A percentile compares a stretch with the other conserved stretches of the same genome.
These are phyloP conservation scores for Priceomyces fermenticarens DNA, from an alignment of 805 yeast genomes.

Conservation along the genomic window DNA sequence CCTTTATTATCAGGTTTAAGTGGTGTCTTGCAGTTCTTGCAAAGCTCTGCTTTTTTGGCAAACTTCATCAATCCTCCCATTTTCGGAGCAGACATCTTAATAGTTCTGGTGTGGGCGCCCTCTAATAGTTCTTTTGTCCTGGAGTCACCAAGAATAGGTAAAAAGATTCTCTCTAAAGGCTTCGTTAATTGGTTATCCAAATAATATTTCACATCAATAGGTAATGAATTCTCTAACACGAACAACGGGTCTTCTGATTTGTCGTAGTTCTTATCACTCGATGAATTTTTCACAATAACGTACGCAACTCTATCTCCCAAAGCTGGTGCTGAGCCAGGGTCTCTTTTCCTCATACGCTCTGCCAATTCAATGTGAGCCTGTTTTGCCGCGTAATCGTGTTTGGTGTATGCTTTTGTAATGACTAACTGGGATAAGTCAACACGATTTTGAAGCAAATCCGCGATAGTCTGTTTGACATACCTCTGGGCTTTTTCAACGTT, in stretches of 20 bases:
- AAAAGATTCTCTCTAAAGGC: conserved; percentile 89
- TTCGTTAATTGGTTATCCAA: conserved; percentile 89
- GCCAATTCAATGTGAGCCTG: conserved; percentile 98
- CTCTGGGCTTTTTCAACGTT: conserved; percentile 81
- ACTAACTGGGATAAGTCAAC: conserved; percentile 91
- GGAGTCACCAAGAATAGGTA: conserved; percentile 87
- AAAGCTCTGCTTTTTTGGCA: conserved; percentile 82
- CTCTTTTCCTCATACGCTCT: conserved; percentile 93
- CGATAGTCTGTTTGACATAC: conserved; percentile 83
- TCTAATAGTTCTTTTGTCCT: conserved; percentile 76
- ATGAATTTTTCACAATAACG: conserved; percentile 70
- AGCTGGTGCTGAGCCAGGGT: conserved; percentile 95
- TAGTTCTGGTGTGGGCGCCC: conserved; percentile 81
- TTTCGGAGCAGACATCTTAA: conserved; percentile 69
- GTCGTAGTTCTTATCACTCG: conserved; percentile 85
- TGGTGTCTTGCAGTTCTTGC: conserved; percentile 87
- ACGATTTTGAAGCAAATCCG: conserved; percentile 85
- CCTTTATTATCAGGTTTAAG: conserved; percentile 59
- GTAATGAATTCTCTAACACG: conserved; percentile 86
- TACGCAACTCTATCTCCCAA: conserved; percentile 98
- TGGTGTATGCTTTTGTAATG: conserved; percentile 86
- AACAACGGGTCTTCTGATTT: conserved; percentile 96
- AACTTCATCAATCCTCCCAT: conserved; percentile 89
- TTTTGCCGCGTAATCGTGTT: conserved; percentile 89
- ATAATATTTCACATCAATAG: conserved; percentile 92